These are phyloP conservation scores for Tetracentron sinense DNA, from an alignment of 164 flowering plant genomes.

Conservation along the genomic window DNA sequence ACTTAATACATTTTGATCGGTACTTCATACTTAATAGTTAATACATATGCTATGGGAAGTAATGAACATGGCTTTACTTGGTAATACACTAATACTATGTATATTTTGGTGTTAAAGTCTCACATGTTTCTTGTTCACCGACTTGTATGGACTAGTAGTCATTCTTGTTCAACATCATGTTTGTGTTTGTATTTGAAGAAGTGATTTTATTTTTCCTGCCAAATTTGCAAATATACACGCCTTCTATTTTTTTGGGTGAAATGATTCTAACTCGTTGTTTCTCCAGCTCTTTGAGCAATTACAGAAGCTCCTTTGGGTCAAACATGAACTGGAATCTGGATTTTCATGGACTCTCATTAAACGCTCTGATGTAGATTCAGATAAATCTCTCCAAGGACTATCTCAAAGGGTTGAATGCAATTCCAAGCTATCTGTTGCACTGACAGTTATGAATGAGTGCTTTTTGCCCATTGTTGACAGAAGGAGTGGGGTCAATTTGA, in stretches of 20 bases:
- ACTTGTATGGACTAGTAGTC: background rate
- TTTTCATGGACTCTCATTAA: constrained; percentile 30
- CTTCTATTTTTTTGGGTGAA: background rate
- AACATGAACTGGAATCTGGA: constrained; percentile 16
- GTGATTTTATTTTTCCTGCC: background rate
- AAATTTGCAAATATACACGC: background rate
- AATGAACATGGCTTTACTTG: background rate
- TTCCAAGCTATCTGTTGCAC: constrained; percentile 35
- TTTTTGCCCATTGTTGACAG: constrained; percentile 25
- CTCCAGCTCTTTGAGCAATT: constrained; percentile 18
- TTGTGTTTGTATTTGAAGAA: background rate
- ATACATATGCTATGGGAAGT: background rate
- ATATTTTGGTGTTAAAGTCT: background rate
- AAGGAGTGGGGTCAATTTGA: constrained; percentile 14
- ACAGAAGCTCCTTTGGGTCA: constrained; percentile 21
- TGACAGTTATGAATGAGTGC: constrained; percentile 24
- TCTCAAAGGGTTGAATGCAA: constrained; percentile 13
- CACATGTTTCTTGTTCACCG: background rate
- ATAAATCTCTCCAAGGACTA: background rate
- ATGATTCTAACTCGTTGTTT: background rate
- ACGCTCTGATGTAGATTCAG: background rate
- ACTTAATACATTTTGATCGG: no score
- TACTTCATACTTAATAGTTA: no score
- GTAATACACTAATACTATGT: no score
- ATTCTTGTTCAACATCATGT: background rate